Evolutionary conservation across 768 basidiomycete species (phyloP).

Genomic region (Podaxis sp.): DNA sequence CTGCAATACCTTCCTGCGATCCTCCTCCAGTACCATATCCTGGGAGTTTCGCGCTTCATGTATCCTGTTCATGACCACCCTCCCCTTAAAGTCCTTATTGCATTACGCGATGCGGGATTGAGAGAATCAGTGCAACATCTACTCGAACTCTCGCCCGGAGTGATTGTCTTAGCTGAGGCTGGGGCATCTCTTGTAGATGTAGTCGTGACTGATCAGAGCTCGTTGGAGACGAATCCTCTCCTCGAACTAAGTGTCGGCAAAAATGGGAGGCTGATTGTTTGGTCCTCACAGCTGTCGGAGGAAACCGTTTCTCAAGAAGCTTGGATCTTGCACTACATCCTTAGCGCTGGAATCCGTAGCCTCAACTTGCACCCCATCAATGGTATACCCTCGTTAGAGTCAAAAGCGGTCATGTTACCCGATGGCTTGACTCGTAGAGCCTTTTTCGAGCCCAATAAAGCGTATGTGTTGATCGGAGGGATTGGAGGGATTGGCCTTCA

Average conservation of each 20-base stretch:
- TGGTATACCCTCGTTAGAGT: background rate
- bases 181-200: conserved; percentile 6
- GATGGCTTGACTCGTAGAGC: background rate
- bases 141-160: background rate
- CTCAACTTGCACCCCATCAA: background rate
- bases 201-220: background rate
- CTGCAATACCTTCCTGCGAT: background rate
- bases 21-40: background rate
- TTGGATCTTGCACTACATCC: background rate
- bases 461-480: conserved; percentile 36
- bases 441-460: conserved; percentile 24
- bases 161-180: background rate
- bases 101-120: background rate
- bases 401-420: background rate
- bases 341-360: background rate
- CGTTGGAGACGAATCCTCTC: background rate
- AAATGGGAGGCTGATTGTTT: conserved; percentile 8
- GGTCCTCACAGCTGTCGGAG: conserved; percentile 8
- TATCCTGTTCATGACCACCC: background rate
- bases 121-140: background rate
- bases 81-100: background rate
- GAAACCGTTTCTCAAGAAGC: conserved; percentile 1
- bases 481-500: conserved; percentile 33
- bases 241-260: conserved; percentile 6
- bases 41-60: background rate